Evolutionary conservation across 345 rosid genomes (phyloP).

Genomic region (Eucalyptus virginea): DNA sequence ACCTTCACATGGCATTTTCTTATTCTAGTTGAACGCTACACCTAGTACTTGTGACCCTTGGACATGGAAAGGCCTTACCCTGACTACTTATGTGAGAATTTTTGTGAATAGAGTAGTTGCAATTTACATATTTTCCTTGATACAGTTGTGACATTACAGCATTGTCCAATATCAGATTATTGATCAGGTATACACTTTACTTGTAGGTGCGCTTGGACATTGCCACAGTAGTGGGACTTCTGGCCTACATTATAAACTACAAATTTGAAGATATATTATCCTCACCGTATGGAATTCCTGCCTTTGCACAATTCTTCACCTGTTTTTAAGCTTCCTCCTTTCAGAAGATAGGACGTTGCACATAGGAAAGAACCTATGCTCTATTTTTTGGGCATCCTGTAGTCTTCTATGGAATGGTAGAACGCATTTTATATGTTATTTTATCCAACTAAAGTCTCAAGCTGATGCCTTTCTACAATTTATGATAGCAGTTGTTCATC

Average conservation of each 20-base stretch:
- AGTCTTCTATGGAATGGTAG: neutral
- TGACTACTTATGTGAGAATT: neutral
- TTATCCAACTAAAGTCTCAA: neutral
- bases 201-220: slow-evolving; percentile 83
- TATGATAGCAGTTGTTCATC: neutral
- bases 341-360: neutral
- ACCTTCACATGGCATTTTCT: neutral
- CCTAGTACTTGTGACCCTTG: neutral
- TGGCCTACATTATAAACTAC: slow-evolving; percentile 83
- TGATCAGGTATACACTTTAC: neutral
- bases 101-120: neutral
- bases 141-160: neutral
- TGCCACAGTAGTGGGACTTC: slow-evolving; percentile 81
- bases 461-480: neutral
- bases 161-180: neutral
- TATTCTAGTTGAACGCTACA: neutral
- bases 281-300: slow-evolving; percentile 59
- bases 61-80: neutral
- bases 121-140: neutral
- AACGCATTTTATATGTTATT: neutral
- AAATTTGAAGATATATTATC: slow-evolving; percentile 79
- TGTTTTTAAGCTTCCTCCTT: neutral
- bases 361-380: neutral
- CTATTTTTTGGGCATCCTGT: neutral
- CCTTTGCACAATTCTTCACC: neutral